phyloP scores from a whole-genome alignment of 1,284 basidiomycete species.

The Coniferiporia sulphurascens region DNA sequence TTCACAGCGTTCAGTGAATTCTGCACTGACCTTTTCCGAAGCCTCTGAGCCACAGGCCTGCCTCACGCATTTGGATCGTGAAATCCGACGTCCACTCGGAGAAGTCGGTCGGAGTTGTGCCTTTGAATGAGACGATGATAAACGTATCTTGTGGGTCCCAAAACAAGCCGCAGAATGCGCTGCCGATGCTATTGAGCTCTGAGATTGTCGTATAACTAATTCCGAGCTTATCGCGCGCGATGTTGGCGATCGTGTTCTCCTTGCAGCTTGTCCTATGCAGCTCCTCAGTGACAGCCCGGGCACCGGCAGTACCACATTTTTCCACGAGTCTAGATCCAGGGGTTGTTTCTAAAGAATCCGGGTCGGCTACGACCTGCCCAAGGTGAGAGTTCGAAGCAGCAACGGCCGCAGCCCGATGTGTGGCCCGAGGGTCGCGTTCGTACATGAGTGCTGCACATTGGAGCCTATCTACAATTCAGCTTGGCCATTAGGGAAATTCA shows the following conservation, averaged over 20 bases:
- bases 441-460: constrained; percentile 28
- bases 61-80: constrained; percentile 23
- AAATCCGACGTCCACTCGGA: constrained; percentile 32
- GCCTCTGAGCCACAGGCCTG: constrained; percentile 23
- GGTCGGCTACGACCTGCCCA: constrained; percentile 4
- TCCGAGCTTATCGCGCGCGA: constrained; percentile 18
- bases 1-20: not conserved
- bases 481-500: not conserved
- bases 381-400: not conserved
- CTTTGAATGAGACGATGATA: constrained; percentile 26
- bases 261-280: constrained; percentile 18
- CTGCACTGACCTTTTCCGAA: constrained; percentile 22
- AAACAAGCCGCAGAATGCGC: constrained; percentile 24
- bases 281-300: constrained; percentile 14
- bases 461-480: constrained; percentile 15
- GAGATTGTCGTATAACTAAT: constrained; percentile 23
- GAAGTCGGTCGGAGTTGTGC: constrained; percentile 32
- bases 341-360: constrained; percentile 1
- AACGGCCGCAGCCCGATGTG: constrained; percentile 9
- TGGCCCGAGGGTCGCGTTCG: constrained; percentile 21
- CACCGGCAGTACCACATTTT: constrained; percentile 18
- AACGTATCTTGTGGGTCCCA: constrained; percentile 23
- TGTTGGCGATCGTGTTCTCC: constrained; percentile 19
- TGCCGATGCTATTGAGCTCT: constrained; percentile 23
- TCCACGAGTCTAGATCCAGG: constrained; percentile 20